Evolutionary conservation across 805 yeast genomes (phyloP).

Genomic region (Saccharomycopsis fodiens): DNA sequence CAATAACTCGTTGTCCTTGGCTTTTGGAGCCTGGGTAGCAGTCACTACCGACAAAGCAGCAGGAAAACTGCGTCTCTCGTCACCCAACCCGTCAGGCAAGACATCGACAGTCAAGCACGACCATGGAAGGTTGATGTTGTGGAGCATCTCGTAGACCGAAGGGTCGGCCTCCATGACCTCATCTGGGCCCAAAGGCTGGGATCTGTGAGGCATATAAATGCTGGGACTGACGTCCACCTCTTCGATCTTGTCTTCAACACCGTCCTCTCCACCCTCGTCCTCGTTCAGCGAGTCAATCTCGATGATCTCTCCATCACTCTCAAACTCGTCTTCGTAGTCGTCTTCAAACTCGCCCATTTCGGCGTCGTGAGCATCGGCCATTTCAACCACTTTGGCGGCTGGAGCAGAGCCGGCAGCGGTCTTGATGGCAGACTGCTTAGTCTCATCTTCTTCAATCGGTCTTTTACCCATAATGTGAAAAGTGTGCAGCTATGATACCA

Average conservation of each 20-base stretch:
- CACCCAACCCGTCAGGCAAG: conserved; percentile 78
- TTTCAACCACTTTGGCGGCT: conserved; percentile 24
- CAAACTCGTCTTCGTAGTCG: conserved; percentile 85
- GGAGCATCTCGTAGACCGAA: conserved; percentile 91
- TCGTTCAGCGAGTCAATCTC: conserved; percentile 64
- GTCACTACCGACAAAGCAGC: conserved; percentile 80
- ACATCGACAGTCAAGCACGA: conserved; percentile 91
- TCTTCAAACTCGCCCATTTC: conserved; percentile 85
- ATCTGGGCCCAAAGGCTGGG: conserved; percentile 88
- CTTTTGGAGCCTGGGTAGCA: conserved; percentile 86
- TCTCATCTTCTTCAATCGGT: neutral
- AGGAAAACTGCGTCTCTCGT: conserved; percentile 84
- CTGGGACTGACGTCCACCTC: conserved; percentile 28
- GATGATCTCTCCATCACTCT: conserved; percentile 83
- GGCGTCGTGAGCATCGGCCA: conserved; percentile 32
- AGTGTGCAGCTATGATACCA: no score
- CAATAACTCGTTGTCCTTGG: conserved; percentile 82
- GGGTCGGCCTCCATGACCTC: conserved; percentile 97
- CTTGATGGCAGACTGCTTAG: conserved; percentile 19
- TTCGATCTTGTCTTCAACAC: conserved; percentile 20
- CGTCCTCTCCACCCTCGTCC: conserved; percentile 27
- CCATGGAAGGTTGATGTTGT: conserved; percentile 91
- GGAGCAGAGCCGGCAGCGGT: conserved; percentile 10
- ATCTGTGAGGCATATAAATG: conserved; percentile 80
- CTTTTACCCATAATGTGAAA: neutral